Percentiles rank a stretch among this genome's conserved stretches.
These are phyloP conservation scores for Ascochyta pisi DNA, from an alignment of 2,329 filamentous ascomycete genomes.

Conservation along the genomic window DNA sequence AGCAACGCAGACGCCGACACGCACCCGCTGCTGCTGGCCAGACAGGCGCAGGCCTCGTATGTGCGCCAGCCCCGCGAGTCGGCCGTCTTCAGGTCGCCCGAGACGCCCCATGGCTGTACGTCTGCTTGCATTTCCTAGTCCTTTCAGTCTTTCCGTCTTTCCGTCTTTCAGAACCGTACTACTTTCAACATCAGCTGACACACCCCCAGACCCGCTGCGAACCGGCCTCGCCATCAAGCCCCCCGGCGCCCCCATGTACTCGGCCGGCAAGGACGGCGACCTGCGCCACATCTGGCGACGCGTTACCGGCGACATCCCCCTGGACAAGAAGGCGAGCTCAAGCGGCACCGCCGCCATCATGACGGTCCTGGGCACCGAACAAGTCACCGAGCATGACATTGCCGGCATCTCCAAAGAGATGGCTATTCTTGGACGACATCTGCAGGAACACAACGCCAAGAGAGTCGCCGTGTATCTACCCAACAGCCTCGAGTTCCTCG, in stretches of 20 bases:
- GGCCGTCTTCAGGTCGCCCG: constrained; percentile 82
- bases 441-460: constrained; percentile 71
- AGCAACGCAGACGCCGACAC: constrained; percentile 82
- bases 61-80: constrained; percentile 87
- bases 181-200: constrained; percentile 24
- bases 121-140: background rate
- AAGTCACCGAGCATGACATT: constrained; percentile 72
- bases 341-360: constrained; percentile 74
- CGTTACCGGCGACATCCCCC: constrained; percentile 68
- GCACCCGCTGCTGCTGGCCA: constrained; percentile 87
- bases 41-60: constrained; percentile 79
- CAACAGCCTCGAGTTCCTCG: constrained; percentile 89
- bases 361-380: constrained; percentile 79
- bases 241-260: constrained; percentile 80
- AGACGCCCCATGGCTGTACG: constrained; percentile 77
- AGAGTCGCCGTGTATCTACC: constrained; percentile 89
- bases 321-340: constrained; percentile 68
- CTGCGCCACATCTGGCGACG: constrained; percentile 88
- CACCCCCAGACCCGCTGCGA: constrained; percentile 42
- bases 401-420: constrained; percentile 84
- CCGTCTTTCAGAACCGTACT: no score
- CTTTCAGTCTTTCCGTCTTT: no score
- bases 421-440: constrained; percentile 80
- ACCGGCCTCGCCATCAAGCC: constrained; percentile 74
- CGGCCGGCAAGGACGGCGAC: constrained; percentile 83